Conservation (phyloP, 495 filamentous ascomycete species). For the Hypoxylon lenormandii region DNA sequence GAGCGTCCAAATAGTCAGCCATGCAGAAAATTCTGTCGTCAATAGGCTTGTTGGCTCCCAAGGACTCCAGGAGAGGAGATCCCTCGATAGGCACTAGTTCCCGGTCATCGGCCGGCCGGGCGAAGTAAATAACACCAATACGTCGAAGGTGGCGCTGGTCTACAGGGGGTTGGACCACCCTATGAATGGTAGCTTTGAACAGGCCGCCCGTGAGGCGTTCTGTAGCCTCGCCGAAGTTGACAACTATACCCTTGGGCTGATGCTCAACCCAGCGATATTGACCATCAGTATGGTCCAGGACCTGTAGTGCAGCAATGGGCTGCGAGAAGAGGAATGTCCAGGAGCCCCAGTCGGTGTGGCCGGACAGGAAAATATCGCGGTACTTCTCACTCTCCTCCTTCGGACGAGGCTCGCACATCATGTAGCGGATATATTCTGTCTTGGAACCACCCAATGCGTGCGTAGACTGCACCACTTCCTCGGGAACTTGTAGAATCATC, state of each 20-base stretch:
- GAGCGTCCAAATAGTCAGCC: not conserved
- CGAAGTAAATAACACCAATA: not conserved
- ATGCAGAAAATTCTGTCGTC: not conserved
- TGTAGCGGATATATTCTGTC: not conserved
- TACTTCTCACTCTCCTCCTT: slow-evolving; percentile 1
- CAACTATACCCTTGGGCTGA: not conserved
- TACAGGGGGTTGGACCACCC: not conserved
- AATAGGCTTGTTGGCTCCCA: not conserved
- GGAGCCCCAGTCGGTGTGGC: slow-evolving; percentile 1
- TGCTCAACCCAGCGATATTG: not conserved
- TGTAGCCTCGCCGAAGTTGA: not conserved
- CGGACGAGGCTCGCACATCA: not conserved
- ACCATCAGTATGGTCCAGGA: not conserved
- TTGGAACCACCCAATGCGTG: not conserved
- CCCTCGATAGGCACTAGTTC: not conserved
- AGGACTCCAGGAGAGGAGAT: not conserved
- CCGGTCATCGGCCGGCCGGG: not conserved
- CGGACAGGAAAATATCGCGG: not conserved
- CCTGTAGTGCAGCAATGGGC: not conserved
- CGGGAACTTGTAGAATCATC: not conserved
- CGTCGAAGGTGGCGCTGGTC: not conserved
- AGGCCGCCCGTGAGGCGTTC: not conserved
- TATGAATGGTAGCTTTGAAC: not conserved
- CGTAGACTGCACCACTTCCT: not conserved
- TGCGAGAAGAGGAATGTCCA: not conserved